phyloP scores from a whole-genome alignment of 768 basidiomycete species.

The Clavulina sp. region DNA sequence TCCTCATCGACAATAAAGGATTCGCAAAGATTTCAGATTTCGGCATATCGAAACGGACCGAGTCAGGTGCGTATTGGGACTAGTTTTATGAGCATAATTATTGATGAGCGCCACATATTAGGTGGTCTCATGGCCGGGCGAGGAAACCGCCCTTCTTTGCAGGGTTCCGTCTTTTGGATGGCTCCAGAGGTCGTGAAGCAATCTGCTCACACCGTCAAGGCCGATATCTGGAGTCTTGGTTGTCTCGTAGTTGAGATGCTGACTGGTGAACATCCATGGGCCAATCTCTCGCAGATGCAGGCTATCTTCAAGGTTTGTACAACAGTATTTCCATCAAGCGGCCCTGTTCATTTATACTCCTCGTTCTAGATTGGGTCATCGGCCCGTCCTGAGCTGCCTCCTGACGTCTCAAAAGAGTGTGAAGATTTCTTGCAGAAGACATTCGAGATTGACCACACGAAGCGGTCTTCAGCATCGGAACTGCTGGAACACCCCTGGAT shows the following conservation, averaged over 20 bases:
- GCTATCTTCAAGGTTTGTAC: constrained; percentile 94
- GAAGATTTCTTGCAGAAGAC: constrained; percentile 73
- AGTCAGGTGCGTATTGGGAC: constrained; percentile 55
- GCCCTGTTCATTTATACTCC: neutral
- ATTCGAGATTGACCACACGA: constrained; percentile 70
- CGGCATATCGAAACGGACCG: constrained; percentile 93
- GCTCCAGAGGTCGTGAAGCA: constrained; percentile 98
- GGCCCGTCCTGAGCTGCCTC: constrained; percentile 71
- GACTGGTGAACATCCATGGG: constrained; percentile 90
- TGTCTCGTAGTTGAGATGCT: constrained; percentile 94
- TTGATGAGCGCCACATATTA: constrained; percentile 21
- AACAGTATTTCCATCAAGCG: constrained; percentile 5
- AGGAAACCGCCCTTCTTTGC: constrained; percentile 77
- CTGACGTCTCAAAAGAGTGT: constrained; percentile 79
- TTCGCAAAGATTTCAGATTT: constrained; percentile 96
- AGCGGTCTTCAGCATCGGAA: constrained; percentile 61
- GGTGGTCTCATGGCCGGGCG: constrained; percentile 42
- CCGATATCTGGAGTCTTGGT: constrained; percentile 94
- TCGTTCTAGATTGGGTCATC: constrained; percentile 68
- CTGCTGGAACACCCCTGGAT: constrained; percentile 66
- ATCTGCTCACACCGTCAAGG: constrained; percentile 75
- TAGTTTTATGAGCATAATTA: constrained; percentile 10
- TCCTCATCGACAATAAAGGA: constrained; percentile 94
- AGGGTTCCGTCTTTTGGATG: constrained; percentile 99
- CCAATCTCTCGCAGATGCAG: constrained; percentile 95